Conservation (phyloP, 768 basidiomycete genomes). For the Lentinula lateritia region DNA sequence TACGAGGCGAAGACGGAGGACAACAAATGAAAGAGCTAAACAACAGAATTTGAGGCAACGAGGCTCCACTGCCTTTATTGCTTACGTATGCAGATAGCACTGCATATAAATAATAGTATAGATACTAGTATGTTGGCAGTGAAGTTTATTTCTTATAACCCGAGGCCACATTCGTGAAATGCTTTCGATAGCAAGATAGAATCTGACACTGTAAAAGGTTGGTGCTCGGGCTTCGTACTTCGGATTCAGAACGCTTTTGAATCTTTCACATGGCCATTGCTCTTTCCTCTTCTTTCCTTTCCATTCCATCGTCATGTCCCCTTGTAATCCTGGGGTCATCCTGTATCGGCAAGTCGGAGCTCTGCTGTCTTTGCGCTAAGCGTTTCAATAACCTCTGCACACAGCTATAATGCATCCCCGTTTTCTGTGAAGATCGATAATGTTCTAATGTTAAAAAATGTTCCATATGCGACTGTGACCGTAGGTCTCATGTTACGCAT, state of each 20-base stretch:
- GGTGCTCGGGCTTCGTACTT: too few relatives aligned
- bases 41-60: neutral
- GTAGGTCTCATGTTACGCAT: slow-evolving; percentile 22
- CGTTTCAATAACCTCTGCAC: neutral
- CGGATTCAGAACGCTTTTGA: neutral
- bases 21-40: neutral
- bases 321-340: slow-evolving; percentile 24
- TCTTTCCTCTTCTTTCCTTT: neutral
- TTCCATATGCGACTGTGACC: slow-evolving; percentile 42
- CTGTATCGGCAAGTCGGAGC: slow-evolving; percentile 36
- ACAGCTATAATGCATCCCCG: slow-evolving; percentile 48
- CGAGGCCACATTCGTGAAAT: too few relatives aligned
- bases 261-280: neutral
- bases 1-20: neutral
- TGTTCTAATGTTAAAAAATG: slow-evolving; percentile 41
- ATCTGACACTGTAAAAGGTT: too few relatives aligned
- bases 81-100: neutral
- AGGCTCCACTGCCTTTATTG: neutral
- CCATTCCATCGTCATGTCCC: slow-evolving; percentile 3
- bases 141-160: too few relatives aligned
- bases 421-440: slow-evolving; percentile 48
- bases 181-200: too few relatives aligned
- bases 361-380: neutral
- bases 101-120: neutral
- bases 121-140: too few relatives aligned